Evolutionary conservation across 2,329 filamentous ascomycete genomes (phyloP), one percentile per base, ranked within the genome.

Genomic region (Diaporthe velutina): DNA sequence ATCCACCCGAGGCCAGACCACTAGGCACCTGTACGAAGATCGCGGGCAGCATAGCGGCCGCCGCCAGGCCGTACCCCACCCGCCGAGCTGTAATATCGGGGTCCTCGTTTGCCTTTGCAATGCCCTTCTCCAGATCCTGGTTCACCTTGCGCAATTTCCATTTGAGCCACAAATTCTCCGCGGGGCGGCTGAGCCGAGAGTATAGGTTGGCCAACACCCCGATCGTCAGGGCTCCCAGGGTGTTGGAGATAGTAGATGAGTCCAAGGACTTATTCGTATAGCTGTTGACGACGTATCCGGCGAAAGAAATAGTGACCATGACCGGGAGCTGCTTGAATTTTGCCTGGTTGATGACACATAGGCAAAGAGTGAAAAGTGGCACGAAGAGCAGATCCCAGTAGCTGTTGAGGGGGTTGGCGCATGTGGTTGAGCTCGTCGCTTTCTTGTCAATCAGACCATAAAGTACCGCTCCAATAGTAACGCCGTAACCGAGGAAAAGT

Each of bases 31-130:
- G 90, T 2, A 93, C 89, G 77, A 97, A 97, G 77, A 98, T 97
- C 7, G 93, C 95, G 0, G 95, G 95, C 13, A 98, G 85, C 88
- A 98, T 94, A 1, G 94, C 93, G 0, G 95, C 94, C 0, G 95
- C 95, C 0, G 95, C 95, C 3, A 98, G 90, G 1, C 93, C 94
- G 81, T 96, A 95, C 17, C 93, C 91, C 8, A 91, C 84, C 9
- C 86, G 83, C 9, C 87, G 82, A 67, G 76, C 76, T 70, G 78
- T 77, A 30, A 72, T 76, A 52, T 74, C 70, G n/a, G 74, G 71
- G 48, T 71, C 80, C 76, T 55, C 78, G 67, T 77, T 78, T 25
- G 79, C 75, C 54, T 78, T 79, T 79, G 77, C 1, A 48, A 88
- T 79, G 67, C 82, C 77, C 61, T 77, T 71, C 58, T 79, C 79